Conservation (phyloP, 305 asterid species). For the Solanum hybrid region DNA sequence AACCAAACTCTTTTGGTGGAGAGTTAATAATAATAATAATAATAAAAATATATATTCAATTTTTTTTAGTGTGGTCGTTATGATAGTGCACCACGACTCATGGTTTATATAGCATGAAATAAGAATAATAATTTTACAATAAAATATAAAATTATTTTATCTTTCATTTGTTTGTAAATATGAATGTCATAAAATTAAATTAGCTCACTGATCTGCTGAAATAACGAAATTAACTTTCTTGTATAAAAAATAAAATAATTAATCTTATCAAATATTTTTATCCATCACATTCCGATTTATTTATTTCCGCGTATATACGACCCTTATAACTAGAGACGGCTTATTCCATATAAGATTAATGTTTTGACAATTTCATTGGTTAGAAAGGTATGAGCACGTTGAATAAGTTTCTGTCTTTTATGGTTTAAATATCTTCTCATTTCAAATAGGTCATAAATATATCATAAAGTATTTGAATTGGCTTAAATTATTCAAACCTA, state of each 20-base stretch:
- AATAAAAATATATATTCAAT: not conserved
- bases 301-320: not conserved
- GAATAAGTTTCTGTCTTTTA: not conserved
- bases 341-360: not conserved
- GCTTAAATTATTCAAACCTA: not conserved
- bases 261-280: not conserved
- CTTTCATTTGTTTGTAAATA: not conserved
- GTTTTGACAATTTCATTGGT: not conserved
- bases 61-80: not conserved
- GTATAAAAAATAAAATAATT: not conserved
- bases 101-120: not conserved
- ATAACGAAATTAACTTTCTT: not conserved
- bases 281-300: not conserved
- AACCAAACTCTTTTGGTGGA: not conserved
- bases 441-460: not conserved
- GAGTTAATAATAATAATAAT: too few relatives aligned
- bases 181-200: not conserved
- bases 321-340: not conserved
- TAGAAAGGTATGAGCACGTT: not conserved
- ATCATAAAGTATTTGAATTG: not conserved
- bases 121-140: not conserved
- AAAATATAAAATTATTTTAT: not conserved
- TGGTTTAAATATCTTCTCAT: not conserved
- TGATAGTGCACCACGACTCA: not conserved
- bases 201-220: not conserved